Evolutionary conservation across 1,139 yeast genomes (phyloP).

Genomic region (Zygoascus meyerae): DNA sequence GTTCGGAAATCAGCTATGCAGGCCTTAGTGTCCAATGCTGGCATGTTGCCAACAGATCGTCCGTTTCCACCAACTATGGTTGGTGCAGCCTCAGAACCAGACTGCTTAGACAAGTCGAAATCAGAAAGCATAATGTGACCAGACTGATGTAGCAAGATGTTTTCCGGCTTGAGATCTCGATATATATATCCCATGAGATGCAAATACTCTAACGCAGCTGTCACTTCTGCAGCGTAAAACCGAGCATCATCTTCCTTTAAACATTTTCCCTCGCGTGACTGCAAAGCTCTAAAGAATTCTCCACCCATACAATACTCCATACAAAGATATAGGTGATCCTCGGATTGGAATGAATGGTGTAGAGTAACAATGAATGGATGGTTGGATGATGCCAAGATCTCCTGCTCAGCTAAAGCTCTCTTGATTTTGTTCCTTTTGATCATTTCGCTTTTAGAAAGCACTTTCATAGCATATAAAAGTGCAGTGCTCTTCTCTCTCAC

Average conservation of each 20-base stretch:
- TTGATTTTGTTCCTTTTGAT: constrained; percentile 90
- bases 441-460: constrained; percentile 87
- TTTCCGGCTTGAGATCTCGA: constrained; percentile 93
- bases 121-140: constrained; percentile 98
- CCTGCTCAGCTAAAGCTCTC: constrained; percentile 93
- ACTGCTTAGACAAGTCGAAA: constrained; percentile 90
- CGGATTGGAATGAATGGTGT: constrained; percentile 94
- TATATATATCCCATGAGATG: constrained; percentile 96
- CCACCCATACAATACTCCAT: constrained; percentile 99
- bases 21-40: constrained; percentile 76
- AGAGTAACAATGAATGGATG: constrained; percentile 97
- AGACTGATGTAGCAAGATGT: constrained; percentile 84
- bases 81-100: constrained; percentile 54
- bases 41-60: constrained; percentile 30
- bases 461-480: constrained; percentile 87
- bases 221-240: constrained; percentile 95
- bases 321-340: constrained; percentile 86
- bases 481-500: constrained; percentile 76
- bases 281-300: constrained; percentile 93
- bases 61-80: constrained; percentile 35
- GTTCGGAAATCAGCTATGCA: constrained; percentile 95
- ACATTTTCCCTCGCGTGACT: constrained; percentile 82
- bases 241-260: constrained; percentile 83
- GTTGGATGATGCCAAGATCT: constrained; percentile 87
- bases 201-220: constrained; percentile 92